Base-by-base conservation (phyloP, 1,139 yeast species). In the Diutina neorugosa region DNA sequence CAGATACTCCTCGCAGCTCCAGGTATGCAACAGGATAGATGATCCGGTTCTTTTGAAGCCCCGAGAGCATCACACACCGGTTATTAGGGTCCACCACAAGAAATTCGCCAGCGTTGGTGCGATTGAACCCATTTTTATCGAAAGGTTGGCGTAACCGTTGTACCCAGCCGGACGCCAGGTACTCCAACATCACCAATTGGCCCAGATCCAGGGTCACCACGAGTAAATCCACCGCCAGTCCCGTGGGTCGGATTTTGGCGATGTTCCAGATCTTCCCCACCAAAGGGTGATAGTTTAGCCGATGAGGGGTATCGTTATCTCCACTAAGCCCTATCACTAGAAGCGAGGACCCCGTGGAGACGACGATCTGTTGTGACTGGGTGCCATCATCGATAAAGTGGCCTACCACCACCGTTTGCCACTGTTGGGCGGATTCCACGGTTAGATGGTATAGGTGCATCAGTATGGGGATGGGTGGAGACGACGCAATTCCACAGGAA, bases 171-270 rank as follows among this genome's bases (percentile, higher is more conserved):
- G 76, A 70, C 1, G 81, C 57, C 16, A 68, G 68, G 60, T 89
- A 82, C 53, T 63, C 64, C 27, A 70, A 65, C 12, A 91, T 65
- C 0, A 84, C 70, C 20, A 90, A 59, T 54, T 81, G 80, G 0
- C 98, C 98, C 1, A 96, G 80, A 63, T 91, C 98, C 0, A 95
- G 81, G 0, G 94, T 78, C 2, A 89, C 65, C n/a, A 85, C 77
- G 25, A 91, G 59, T 44, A 71, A 70, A 59, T 88, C 94, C 53
- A 71, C 72, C 0, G 70, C 63, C 0, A 80, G 65, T 0, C 85
- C 89, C 0, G 79, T 71, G 12, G 77, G 65, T 23, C 80, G 73
- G 53, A 86, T 69, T 31, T 75, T 69, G 2, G 70, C 74, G 19
- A 88, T 67, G 12, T 71, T 61, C 53, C 90, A 72, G 8, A 91